Evolutionary conservation across 2,329 filamentous ascomycete genomes (phyloP), one percentile per base, ranked within the genome.

Genomic region (Aspergillus sp.): DNA sequence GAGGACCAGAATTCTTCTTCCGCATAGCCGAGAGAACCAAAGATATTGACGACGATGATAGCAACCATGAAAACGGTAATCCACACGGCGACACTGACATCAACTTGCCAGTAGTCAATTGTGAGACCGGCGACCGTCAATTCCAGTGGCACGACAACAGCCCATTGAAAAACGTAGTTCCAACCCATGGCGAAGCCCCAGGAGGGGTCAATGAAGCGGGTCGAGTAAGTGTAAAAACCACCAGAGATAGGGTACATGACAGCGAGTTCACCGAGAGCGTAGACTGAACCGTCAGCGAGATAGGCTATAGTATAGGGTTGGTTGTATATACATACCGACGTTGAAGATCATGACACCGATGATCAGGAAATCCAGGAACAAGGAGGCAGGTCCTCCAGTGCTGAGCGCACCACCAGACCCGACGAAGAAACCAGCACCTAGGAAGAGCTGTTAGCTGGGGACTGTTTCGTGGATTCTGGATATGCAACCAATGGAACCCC

Each of bases 121-220:
- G 82, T 84, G 52, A 82, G 74, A 47, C 78, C 77, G 12, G 82
- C 82, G 17, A 81, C 82, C 43, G 80, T 81, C 24, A 96, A 86
- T 73, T 96, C 91, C 43, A 96, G 80, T 0, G 91, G 91, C n/a
- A 96, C 74, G 0, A 93, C 85, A 43, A 90, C 84, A 2, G 93
- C 82, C 90, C 91, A 96, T 74, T 93, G 89, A 63, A 96, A 75
- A 7, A 90, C 90, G 71, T 96, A 95, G 56, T 77, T 75, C 75
- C 75, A 78, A 15, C 76, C 76, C 72, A 78, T 75, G 35, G 75
- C 75, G 57, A 78, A 78, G 4, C 75, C 76, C 71, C 80, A 82
- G n/a, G 84, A 80, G 14, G 85, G 84, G 63, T 87, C 84, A 58
- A 87, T 74, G 63, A 87, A 87, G 56, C 84, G 82, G 52, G 81